Percentiles rank a stretch among this genome's conserved stretches.
phyloP scores from a whole-genome alignment of 2,329 filamentous ascomycete genomes.

The Cercospora brassicicola region DNA sequence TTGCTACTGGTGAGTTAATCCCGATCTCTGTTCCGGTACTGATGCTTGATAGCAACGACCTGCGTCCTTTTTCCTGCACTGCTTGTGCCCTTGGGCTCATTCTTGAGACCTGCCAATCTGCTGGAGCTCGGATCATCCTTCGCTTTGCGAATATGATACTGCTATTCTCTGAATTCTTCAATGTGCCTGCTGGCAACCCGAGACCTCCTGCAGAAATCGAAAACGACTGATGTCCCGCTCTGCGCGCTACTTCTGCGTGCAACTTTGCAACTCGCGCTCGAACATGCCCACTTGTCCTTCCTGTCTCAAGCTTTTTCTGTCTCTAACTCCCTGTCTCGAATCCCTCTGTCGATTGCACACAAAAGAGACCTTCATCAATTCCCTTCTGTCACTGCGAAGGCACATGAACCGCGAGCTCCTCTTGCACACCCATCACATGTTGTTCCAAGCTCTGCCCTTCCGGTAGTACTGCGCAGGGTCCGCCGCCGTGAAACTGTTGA shows the following conservation, averaged over 20 bases:
- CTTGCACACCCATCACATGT: neutral
- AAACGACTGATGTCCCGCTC: neutral
- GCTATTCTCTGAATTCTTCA: neutral
- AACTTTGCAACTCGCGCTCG: constrained; percentile 1
- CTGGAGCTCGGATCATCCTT: no score
- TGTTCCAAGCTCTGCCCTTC: constrained; percentile 16
- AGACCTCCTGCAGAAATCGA: neutral
- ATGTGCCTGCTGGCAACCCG: neutral
- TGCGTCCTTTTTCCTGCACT: neutral
- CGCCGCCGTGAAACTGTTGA: constrained; percentile 17
- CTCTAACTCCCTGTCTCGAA: constrained; percentile 4
- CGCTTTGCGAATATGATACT: neutral
- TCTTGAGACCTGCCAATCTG: neutral
- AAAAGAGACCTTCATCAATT: neutral
- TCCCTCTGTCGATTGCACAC: neutral
- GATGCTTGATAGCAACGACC: neutral
- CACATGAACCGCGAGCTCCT: neutral
- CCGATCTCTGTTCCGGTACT: neutral
- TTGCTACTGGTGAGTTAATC: neutral
- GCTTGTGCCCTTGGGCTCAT: neutral
- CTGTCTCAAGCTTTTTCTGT: neutral
- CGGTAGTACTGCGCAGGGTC: constrained; percentile 12
- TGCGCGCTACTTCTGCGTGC: neutral
- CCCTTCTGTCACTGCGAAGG: neutral
- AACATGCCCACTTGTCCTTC: neutral